A percentile compares a stretch with the other conserved stretches of the same genome.
phyloP scores from a whole-genome alignment of 345 rosid genomes.

The Eucalyptus erythrocorys region DNA sequence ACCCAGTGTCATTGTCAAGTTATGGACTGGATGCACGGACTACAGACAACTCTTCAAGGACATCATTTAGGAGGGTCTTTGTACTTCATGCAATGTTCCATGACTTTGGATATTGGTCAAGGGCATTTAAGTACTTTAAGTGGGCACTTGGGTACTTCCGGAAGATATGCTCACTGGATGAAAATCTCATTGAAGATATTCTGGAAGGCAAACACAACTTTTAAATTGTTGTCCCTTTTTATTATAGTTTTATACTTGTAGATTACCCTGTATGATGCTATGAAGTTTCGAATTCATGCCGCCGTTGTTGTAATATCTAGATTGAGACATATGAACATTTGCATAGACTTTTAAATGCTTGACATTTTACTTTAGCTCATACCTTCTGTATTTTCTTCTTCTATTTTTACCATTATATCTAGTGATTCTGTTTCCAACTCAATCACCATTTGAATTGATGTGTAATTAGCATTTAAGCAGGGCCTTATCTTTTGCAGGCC shows the following conservation, averaged over 20 bases:
- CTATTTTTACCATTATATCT: neutral
- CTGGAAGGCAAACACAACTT: neutral
- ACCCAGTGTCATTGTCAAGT: neutral
- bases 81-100: neutral
- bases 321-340: neutral
- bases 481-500: conserved; percentile 33
- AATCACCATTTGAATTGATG: neutral
- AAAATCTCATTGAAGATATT: neutral
- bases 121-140: neutral
- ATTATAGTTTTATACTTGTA: neutral
- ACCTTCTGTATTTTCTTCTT: neutral
- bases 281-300: neutral
- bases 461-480: neutral
- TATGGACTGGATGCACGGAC: neutral
- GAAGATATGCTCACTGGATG: neutral
- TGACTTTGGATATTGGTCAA: neutral
- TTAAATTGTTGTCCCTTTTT: neutral
- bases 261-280: neutral
- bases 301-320: neutral
- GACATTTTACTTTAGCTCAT: neutral
- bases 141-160: neutral
- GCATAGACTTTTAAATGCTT: neutral
- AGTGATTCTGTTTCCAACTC: neutral
- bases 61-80: neutral
- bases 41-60: neutral